Evolutionary conservation across 345 rosid genomes (phyloP), one percentile per base, ranked within the genome.

Genomic region (Brassica nigra): DNA sequence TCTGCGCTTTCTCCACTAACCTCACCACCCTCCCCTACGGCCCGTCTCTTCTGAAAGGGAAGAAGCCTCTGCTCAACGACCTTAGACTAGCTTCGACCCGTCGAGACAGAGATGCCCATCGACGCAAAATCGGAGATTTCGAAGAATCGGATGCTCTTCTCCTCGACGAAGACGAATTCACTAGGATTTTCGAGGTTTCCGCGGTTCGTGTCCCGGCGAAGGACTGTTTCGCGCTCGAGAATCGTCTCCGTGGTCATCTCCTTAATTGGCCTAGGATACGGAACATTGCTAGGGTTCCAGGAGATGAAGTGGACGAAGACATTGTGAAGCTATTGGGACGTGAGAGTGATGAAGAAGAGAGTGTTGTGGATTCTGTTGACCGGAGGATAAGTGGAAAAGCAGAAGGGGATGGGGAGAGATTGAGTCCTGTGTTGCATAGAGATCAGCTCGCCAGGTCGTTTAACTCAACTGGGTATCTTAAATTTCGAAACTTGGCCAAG

Each of bases 221-320:
- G 70, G 88, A 85, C 59, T 91, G 92, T 75, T 88, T 84, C 72
- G 73, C 83, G 65, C 86, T 91, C 4, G 97, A 93, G 87, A 87
- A 82, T 71, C 92, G 92, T 68, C 85, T 93, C 79, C 92, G 97
- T 7, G 95, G 98, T 16, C 97, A 93, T 84, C 89, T 93, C 20
- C 88, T 93, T 52, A 93, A 93, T 72, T 93, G 98, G 94, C 95
- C 98, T 9, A 83, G 93, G 39, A 77, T 91, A 58, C 85, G 83
- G 58, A 93, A 93, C 84, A 84, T 93, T 39, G 97, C 97, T 29
- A 87, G 93, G 49, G 91, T 93, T 8, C 88, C 88, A 1, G 97
- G 93, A 2, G 98, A 90, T n/a, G 97, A 91, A 44, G 74, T 91
- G 18, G 95, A 89, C 2, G 83, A 83, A 3, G 86, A 81, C n/a